phyloP scores from a whole-genome alignment of 208 protist species.

The Porcisia hertigi region DNA sequence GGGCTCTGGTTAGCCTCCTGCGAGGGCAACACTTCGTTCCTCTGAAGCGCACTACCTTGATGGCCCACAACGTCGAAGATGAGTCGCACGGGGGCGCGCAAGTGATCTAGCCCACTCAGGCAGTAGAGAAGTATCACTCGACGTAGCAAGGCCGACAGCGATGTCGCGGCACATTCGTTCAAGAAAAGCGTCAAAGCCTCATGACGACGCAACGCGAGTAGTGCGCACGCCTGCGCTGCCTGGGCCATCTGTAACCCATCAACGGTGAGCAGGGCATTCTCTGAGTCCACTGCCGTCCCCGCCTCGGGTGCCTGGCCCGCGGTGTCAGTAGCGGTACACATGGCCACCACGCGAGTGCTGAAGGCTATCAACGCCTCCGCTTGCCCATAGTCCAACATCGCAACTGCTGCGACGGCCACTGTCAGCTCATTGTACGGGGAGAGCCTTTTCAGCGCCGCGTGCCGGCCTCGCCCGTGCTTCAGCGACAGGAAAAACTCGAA shows the following conservation, averaged over 20 bases:
- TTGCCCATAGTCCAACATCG: constrained; percentile 61
- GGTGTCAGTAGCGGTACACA: constrained; percentile 19
- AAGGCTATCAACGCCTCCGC: constrained; percentile 37
- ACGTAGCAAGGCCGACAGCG: constrained; percentile 25
- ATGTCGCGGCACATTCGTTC: background rate
- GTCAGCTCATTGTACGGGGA: constrained; percentile 70
- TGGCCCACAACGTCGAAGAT: constrained; percentile 58
- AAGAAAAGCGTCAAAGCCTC: background rate
- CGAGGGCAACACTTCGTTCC: background rate
- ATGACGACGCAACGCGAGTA: background rate
- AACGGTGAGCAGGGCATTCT: constrained; percentile 6
- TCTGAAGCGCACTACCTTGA: background rate
- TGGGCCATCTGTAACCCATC: constrained; percentile 19
- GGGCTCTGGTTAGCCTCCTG: background rate
- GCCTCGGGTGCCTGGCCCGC: background rate
- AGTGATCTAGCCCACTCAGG: constrained; percentile 55
- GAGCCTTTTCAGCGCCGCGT: constrained; percentile 5
- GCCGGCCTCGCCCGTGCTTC: constrained; percentile 16
- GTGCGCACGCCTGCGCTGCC: constrained; percentile 19
- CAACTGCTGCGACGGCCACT: constrained; percentile 61
- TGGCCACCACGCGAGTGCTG: constrained; percentile 20
- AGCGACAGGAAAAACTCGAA: constrained; percentile 28
- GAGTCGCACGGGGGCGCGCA: constrained; percentile 63
- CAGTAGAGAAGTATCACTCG: constrained; percentile 41
- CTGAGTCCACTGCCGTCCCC: constrained; percentile 21